These are phyloP conservation scores for Lasiodiplodia gonubiensis DNA, from an alignment of 2,329 filamentous ascomycete species.

Conservation along the genomic window DNA sequence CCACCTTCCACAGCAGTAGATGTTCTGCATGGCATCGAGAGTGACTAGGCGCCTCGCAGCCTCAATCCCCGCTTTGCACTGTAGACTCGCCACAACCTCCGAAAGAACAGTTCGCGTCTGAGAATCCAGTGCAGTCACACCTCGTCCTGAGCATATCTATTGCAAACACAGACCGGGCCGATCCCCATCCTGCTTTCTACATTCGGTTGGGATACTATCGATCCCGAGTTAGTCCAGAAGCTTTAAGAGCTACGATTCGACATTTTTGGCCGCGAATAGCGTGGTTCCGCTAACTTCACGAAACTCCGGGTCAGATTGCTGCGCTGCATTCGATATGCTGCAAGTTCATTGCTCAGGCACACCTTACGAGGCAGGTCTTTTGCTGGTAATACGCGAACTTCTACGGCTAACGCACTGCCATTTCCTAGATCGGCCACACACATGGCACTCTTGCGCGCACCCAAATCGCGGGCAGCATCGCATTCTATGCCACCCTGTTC, in stretches of 20 bases:
- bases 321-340: conserved; percentile 41
- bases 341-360: conserved; percentile 50
- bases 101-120: too few relatives aligned
- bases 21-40: background rate
- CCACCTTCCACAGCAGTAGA: background rate
- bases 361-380: conserved; percentile 48
- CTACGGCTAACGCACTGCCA: background rate
- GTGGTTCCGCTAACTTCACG: background rate
- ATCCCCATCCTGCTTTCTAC: too few relatives aligned
- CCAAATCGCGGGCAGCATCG: conserved; percentile 52
- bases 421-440: conserved; percentile 52
- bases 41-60: background rate
- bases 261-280: too few relatives aligned
- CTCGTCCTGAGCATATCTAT: background rate
- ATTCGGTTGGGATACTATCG: too few relatives aligned
- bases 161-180: too few relatives aligned
- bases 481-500: conserved; percentile 57
- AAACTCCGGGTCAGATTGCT: background rate
- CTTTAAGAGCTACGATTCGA: too few relatives aligned
- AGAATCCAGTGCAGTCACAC: background rate
- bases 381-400: too few relatives aligned
- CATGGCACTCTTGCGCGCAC: conserved; percentile 51
- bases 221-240: too few relatives aligned
- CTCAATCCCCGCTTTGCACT: background rate
- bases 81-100: too few relatives aligned